Conservation (phyloP, 768 basidiomycete species). For the Agaricus blazei region DNA sequence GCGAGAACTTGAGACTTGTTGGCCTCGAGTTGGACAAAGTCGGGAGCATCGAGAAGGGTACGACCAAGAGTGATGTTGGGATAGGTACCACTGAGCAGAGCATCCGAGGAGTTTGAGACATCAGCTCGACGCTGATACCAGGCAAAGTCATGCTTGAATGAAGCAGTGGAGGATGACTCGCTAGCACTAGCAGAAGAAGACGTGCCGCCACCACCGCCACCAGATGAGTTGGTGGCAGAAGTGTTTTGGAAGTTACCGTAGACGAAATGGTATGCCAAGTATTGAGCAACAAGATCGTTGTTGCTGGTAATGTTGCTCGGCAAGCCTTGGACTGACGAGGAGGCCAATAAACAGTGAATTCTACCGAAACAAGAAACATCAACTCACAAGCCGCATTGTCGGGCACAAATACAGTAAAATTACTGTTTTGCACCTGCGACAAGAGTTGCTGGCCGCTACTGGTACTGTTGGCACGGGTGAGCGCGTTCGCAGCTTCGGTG, state of each 20-base stretch:
- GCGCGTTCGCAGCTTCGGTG: constrained; percentile 33
- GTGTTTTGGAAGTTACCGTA: constrained; percentile 38
- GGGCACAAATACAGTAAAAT: constrained; percentile 54
- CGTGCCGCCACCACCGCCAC: constrained; percentile 15
- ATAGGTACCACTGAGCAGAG: constrained; percentile 31
- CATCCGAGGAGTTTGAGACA: constrained; percentile 6
- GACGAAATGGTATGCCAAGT: constrained; percentile 55
- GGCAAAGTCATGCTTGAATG: constrained; percentile 2
- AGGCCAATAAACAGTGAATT: constrained; percentile 13
- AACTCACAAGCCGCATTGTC: constrained; percentile 48
- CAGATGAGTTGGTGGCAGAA: constrained; percentile 13
- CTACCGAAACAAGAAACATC: background rate
- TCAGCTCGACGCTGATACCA: constrained; percentile 11
- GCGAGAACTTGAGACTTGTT: constrained; percentile 51
- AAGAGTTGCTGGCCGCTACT: constrained; percentile 39
- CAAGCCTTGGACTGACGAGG: constrained; percentile 25
- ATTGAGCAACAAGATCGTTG: constrained; percentile 31
- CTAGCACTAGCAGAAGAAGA: constrained; percentile 2
- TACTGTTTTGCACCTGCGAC: constrained; percentile 33
- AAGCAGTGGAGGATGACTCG: constrained; percentile 5
- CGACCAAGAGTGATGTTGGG: constrained; percentile 62
- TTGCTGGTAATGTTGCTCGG: constrained; percentile 18
- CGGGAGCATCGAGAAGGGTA: constrained; percentile 49
- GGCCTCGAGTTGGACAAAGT: constrained; percentile 51
- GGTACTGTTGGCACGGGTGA: constrained; percentile 38